Evolutionary conservation across 2,329 filamentous ascomycete genomes (phyloP).

Genomic region (Diaporthe amygdali): DNA sequence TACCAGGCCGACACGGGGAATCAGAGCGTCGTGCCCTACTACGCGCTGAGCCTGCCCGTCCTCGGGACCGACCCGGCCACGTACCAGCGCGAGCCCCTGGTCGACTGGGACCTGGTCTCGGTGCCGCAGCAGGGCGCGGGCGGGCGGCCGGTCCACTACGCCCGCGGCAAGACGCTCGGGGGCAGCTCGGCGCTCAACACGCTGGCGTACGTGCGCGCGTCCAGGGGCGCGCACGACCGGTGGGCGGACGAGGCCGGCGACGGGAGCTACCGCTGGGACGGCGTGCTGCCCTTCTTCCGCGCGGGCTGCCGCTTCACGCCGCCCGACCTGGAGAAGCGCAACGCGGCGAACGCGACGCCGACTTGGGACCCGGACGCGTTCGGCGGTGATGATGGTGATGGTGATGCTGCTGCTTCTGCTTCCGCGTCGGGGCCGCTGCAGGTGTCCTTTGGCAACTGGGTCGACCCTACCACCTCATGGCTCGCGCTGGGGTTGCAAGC

Average conservation of each 20-base stretch:
- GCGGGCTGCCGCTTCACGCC: constrained; percentile 2
- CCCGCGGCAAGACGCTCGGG: constrained; percentile 13
- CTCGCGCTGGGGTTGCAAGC: constrained; percentile 1
- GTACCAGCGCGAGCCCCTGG: constrained; percentile 15
- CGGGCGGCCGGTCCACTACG: not conserved
- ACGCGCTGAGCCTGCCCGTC: not conserved
- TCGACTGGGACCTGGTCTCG: constrained; percentile 23
- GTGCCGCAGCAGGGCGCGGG: not conserved
- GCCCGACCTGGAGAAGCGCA: not conserved
- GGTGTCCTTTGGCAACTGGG: constrained; percentile 21
- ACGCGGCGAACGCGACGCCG: not conserved
- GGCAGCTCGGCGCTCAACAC: constrained; percentile 10
- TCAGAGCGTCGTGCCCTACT: constrained; percentile 21
- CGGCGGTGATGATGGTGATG: too few relatives aligned
- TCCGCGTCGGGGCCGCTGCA: not conserved
- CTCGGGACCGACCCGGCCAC: not conserved
- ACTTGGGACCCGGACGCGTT: constrained; percentile 9
- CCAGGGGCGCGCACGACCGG: not conserved
- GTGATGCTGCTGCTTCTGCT: too few relatives aligned
- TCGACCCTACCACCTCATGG: constrained; percentile 18
- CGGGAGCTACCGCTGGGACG: not conserved
- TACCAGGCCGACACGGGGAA: constrained; percentile 22
- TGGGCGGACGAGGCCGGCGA: constrained; percentile 21
- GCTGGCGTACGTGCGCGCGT: not conserved
- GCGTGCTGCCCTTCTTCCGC: not conserved